Evolutionary conservation across 805 yeast species (phyloP), one percentile per base, ranked within the genome.

Genomic region (Yamadazyma laniorum): DNA sequence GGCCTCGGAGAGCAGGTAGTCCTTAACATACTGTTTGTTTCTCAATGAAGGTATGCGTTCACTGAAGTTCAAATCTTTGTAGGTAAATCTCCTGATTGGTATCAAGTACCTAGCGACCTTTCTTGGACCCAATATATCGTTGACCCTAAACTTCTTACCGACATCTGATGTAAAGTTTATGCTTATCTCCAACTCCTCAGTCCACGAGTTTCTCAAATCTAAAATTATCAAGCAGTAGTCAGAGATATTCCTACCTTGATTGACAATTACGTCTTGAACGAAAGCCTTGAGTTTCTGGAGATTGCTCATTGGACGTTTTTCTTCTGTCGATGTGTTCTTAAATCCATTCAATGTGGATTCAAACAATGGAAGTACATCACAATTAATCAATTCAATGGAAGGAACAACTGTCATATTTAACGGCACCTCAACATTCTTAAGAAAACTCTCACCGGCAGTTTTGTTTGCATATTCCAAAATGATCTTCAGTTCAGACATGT

Each of bases 131-230:
- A 69, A 45, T 4, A 34, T 27, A 27, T 60, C 66, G 4, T 53
- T 50, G 3, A 71, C 61, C 2, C 47, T 47, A 41, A 57, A 61
- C n/a, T 17, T 27, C 11, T 15, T 27, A 18, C 32, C 16, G 13
- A 23, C 25, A n/a, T n/a, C 36, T 4, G 37, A 14, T 13, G 37
- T 29, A 14, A 41, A 43, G 5, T 29, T 7, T 1, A 44, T 37
- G 16, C 32, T 29, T n/a, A 44, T 40, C 8, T 52, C 51, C 23
- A 70, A 48, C 19, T 74, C 72, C 34, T 80, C 82, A 5, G 75
- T 70, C 93, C 96, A 90, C 2, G 85, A 72, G 56, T 93, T 91
- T 47, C 88, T 74, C 40, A 93, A 60, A 55, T 93, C 98, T 11
- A 91, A 52, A 1, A 87, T 70, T 37, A 85, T 62, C 32, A 84